Evolutionary conservation across 768 basidiomycete species (phyloP).

Genomic region (Asterophora lycoperdoides): DNA sequence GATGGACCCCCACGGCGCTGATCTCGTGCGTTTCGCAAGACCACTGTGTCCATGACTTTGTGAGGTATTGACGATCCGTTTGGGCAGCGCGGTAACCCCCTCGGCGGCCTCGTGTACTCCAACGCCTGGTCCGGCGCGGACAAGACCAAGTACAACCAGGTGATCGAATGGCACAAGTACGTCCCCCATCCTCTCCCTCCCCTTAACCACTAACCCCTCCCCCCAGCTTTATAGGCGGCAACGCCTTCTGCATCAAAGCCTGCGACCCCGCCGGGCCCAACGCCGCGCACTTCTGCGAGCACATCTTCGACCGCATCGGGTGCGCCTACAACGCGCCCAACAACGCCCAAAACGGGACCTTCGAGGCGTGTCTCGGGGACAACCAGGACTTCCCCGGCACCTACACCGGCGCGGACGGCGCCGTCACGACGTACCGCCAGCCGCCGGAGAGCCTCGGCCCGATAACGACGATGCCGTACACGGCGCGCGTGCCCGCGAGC

Average conservation of each 20-base stretch:
- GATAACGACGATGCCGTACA: slow-evolving; percentile 36
- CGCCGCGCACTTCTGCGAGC: slow-evolving; percentile 46
- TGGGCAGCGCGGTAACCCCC: no score
- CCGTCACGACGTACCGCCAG: slow-evolving; percentile 36
- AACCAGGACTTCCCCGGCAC: slow-evolving; percentile 29
- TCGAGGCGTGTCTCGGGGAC: slow-evolving; percentile 50
- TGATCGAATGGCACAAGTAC: no score
- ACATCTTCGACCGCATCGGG: slow-evolving; percentile 66
- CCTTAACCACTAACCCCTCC: slow-evolving; percentile 14
- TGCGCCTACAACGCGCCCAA: slow-evolving; percentile 62
- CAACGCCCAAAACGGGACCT: slow-evolving; percentile 42
- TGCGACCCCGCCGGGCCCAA: slow-evolving; percentile 50
- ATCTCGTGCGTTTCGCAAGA: no score
- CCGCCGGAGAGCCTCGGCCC: slow-evolving; percentile 34
- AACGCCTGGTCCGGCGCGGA: no score
- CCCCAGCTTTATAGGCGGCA: slow-evolving; percentile 50
- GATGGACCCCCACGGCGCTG: slow-evolving; percentile 37
- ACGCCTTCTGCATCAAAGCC: slow-evolving; percentile 52
- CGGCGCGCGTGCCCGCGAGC: slow-evolving; percentile 31
- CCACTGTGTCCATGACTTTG: no score
- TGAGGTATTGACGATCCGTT: no score
- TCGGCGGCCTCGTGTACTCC: no score
- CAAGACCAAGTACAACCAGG: no score
- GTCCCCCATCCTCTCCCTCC: not conserved
- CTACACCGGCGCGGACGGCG: slow-evolving; percentile 34